Evolutionary conservation across 495 filamentous ascomycete species (phyloP), one percentile per base, ranked within the genome.

Genomic region (Aspergillus nidulans): DNA sequence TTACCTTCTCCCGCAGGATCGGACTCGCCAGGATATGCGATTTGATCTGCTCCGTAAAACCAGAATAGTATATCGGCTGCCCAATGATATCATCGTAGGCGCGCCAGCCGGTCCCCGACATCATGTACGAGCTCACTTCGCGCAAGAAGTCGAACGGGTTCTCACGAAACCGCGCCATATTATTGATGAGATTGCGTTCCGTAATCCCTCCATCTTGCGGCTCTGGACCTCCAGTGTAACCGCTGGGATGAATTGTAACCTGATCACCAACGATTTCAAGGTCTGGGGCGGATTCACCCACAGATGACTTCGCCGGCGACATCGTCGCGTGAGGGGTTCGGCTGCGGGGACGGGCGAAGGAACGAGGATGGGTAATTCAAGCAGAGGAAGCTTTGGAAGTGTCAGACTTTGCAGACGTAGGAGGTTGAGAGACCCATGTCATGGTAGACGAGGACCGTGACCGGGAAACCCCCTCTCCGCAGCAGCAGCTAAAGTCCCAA

Each of bases 11-110:
- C 65, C 84, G 87, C 21, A 98, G 70, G 60, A 91, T 81, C 0
- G 85, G 80, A 45, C 86, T 89, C n/a, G 74, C 78, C 63, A 96
- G 67, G 18, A 97, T 87, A 30, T 75, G 71, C 15, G 71, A 69
- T 72, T 87, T 95, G 84, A 98, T 97, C 40, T 88, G 82, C 55
- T 97, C 94, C 32, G 84, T 84, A 71, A 95, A 98, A 16, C 94
- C 94, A 6, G 85, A 72, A 67, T 97, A 97, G 77, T 91, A 97
- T 32, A 97, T 86, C 0, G 90, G 89, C 68, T 96, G 92, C 12
- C 94, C 94, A 59, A 97, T 83, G 57, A 90, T 79, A 50, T 88
- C 76, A 68, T 97, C 90, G 76, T 98, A 98, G 56, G 87, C 87
- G 49, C 94, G 85, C 94, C 94, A 98, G 51, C 90, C 91, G 3